Evolutionary conservation across 73 alveolate species (phyloP), one percentile per base, ranked within the genome.

Genomic region (Paramecium sonneborni): DNA sequence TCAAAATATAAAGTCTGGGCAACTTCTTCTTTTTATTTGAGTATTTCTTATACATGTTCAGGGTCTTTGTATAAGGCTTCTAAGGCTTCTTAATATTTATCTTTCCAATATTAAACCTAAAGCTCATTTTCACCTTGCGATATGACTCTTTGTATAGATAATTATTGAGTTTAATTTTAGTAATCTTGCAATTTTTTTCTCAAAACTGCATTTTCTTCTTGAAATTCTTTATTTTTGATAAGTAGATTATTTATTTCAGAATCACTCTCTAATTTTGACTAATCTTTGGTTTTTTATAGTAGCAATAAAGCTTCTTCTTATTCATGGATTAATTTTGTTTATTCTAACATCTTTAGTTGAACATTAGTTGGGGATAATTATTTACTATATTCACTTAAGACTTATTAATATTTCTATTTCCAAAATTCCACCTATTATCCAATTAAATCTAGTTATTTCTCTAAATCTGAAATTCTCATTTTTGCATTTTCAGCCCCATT

Each of bases 21-120:
- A 12, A 39, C 32, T 2, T 24, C 55, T 24, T 79, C 44, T 23
- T 30, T 30, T 41, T 35, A 18, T 35, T 38, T 74, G 1, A 74
- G 39, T 38, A 74, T 74, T 38, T 32, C 62, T 32, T 38, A 6
- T 1, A 35, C 46, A 5, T 35, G 32, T 4, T 52, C 68, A 52
- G 68, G 68, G 18, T 52, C 68, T 15, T 52, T 52, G 5, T 52
- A 52, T 18, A 52, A 52, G 18, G 34, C 34, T 35, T 32, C 34
- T 38, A 74, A 74, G 1, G 58, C 56, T 20, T 74, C 87, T 35
- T 74, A 12, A 8, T 38, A 74, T 35, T 74, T 74, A 28, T 28
- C 32, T 23, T 74, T 74, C 87, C 87, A 74, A 74, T 30, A 74
- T 74, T 74, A 74, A 0, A 30, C 44, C 26, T 67, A 67, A 5